Evolutionary conservation across 1,284 basidiomycete genomes (phyloP).

Genomic region (Ganoderma lucidum): DNA sequence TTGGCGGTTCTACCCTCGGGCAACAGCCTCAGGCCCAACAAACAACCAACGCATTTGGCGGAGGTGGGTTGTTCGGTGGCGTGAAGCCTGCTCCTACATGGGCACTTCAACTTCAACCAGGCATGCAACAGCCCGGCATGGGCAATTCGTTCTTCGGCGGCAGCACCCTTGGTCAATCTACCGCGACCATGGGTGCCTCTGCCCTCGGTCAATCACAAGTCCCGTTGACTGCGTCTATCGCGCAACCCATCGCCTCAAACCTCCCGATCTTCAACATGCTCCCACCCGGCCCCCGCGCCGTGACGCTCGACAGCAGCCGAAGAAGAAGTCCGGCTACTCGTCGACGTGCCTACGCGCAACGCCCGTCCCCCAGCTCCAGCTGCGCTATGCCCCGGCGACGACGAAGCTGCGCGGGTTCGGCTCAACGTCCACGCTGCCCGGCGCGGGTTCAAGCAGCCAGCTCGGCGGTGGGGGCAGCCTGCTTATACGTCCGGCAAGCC

Average conservation of each 20-base stretch:
- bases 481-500: slow-evolving; percentile 62
- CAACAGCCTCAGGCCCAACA: slow-evolving; percentile 45
- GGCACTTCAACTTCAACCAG: slow-evolving; percentile 48
- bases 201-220: slow-evolving; percentile 54
- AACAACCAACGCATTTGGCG: slow-evolving; percentile 43
- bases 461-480: slow-evolving; percentile 44
- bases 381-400: slow-evolving; percentile 68
- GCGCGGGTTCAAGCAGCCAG: slow-evolving; percentile 44
- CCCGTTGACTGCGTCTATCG: slow-evolving; percentile 84
- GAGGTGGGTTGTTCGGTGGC: slow-evolving; percentile 49
- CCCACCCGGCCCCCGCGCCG: slow-evolving; percentile 68
- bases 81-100: slow-evolving; percentile 48
- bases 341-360: slow-evolving; percentile 73
- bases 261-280: slow-evolving; percentile 80
- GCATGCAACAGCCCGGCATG: slow-evolving; percentile 47
- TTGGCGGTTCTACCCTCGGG: slow-evolving; percentile 53
- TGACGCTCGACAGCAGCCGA: slow-evolving; percentile 66
- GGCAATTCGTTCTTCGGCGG: slow-evolving; percentile 57
- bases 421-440: slow-evolving; percentile 49
- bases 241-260: slow-evolving; percentile 90
- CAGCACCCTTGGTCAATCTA: slow-evolving; percentile 44
- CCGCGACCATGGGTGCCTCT: slow-evolving; percentile 49
- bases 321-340: slow-evolving; percentile 77
- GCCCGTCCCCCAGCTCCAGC: slow-evolving; percentile 64
- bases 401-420: slow-evolving; percentile 79